Base-by-base conservation (phyloP, 768 basidiomycete species). In the Boletales sp. region DNA sequence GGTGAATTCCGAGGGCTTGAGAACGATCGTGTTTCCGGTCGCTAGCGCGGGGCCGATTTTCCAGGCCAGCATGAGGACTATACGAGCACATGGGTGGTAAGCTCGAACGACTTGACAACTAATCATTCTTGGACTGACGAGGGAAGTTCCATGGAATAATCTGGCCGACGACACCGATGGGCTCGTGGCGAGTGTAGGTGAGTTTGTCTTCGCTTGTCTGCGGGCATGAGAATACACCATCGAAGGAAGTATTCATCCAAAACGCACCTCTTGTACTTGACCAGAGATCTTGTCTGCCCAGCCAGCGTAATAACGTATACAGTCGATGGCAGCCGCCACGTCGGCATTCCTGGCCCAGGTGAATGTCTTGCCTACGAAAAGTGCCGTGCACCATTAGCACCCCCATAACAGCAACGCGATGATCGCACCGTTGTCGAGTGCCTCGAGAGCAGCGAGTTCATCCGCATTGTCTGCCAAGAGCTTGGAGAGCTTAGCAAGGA, bases 281-380 rank as follows among this genome's bases (percentile, higher is more conserved):
- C 88, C 90, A 5, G 77, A 72, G 47, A 87, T 70, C 72, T 94
- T 95, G 73, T 94, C 93, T 17, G 91, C 89, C 84, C 89, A 90
- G 15, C 93, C 94, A 36, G 83, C 89, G 59, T 87, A 97, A 71
- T 94, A 95, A 32, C 81, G 75, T 57, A 92, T 66, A 31, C 73
- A 48, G 7, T 62, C 50, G 17, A 63, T 51, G 8, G 62, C 32
- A 9, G 2, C 67, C 0, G 61, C 58, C 3, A 88, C 63, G 55
- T 89, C 88, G 0, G 59, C 67, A n/a, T 60, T 66, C 51, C 72
- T 79, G 12, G 82, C 74, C 64, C 68, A 72, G 10, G 45, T 32
- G 61, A 74, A 84, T 3, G 79, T 75, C 69, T 86, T 85, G 39
- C 84, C 81, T 78, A 36, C 5, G 25, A 15, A 39, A 18, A 47